Base-by-base conservation (phyloP, 2,329 filamentous ascomycete species). In the Neurospora crassa region DNA sequence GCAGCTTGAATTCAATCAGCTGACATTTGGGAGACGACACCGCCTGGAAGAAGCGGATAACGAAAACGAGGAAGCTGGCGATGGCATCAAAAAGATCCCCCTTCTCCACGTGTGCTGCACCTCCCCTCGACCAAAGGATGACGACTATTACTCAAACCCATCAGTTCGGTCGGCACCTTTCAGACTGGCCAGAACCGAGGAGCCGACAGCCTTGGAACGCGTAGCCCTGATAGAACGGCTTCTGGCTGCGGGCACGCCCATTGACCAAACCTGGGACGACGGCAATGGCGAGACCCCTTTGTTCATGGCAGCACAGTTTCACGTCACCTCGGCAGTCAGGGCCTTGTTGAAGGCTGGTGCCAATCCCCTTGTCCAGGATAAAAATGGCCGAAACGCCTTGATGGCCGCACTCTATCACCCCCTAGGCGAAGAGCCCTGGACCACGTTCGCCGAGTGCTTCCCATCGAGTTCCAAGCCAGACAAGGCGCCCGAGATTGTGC, bases 81-180 rank as follows among this genome's bases (percentile, higher is more conserved):
- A 40, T 5, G 42, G n/a, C 2, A 43, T 47, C 43, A 53, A 40
- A 41, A 18, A 20, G 70, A 70, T 73, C 67, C 69, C 70, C 4
- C 70, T 71, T 5, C 53, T 72, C 8, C 68, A 72, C 42, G 59
- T 73, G 6, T 70, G 71, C 37, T 73, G 72, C 53, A 71, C 72
- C 71, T 20, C 67, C 42, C 67, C 29, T 40, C 71, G 18, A 70
- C 69, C 41, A 16, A 63, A 63, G 53, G 53, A 63, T 18, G 53
- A 63, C 7, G 14, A 10, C 3, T 18, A 34, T 14, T 63, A 63
- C 29, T 29, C 53, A 7, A 18, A 1, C 7, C 24, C 24, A 10
- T 16, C 53, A 34, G 41, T 42, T 18, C 53, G 24, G 24, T 18
- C 14, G 24, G 29, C 24, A 18, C 12, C 24, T 16, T 10, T 63